Base-by-base conservation (phyloP, 2,329 filamentous ascomycete genomes). In the Coniochaeta prunicola region DNA sequence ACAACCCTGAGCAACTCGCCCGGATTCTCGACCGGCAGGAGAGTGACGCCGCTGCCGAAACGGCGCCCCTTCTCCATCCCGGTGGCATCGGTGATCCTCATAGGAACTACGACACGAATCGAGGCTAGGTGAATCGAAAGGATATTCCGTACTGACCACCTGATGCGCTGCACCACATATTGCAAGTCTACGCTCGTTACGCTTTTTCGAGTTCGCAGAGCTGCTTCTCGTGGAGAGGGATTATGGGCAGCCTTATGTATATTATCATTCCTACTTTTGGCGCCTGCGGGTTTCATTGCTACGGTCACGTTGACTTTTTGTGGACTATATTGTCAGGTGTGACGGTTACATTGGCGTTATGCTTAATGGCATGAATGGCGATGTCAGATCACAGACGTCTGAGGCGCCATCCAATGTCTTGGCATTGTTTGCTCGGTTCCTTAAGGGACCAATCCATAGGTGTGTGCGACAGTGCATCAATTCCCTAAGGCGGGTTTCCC, bases 11-110 rank as follows among this genome's bases (percentile, higher is more conserved):
- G 59, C 77, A 82, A 59, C 70, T 81, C 61, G 76, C 80, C 56
- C 73, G 77, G 36, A 77, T 81, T 38, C 69, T 76, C 60, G 78
- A 80, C 60, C 75, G 78, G 21, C 79, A 82, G 63, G 79, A 81
- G 58, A 71, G 76, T 48, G 78, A 80, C 17, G 78, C 80, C 31
- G 77, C 74, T 15, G 68, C 76, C 38, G 80, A 82, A 67, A 80
- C 75, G 40, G 75, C 80, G 61, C 80, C 80, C 5, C 68, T 83
- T 45, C 69, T 83, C 48, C 75, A 71, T 40, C 77, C 78, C 0
- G 79, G 78, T 5, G 78, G 79, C 50, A 81, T 80, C 40, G 79
- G 79, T 6, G 60, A 76, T 62, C 74, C 75, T 26, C 69, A 72
- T 60, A 71, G 67, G 61, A 73, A 69, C 59, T 78, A 78, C 61